phyloP scores from a whole-genome alignment of 805 yeast species.

The Candida gorgasii region DNA sequence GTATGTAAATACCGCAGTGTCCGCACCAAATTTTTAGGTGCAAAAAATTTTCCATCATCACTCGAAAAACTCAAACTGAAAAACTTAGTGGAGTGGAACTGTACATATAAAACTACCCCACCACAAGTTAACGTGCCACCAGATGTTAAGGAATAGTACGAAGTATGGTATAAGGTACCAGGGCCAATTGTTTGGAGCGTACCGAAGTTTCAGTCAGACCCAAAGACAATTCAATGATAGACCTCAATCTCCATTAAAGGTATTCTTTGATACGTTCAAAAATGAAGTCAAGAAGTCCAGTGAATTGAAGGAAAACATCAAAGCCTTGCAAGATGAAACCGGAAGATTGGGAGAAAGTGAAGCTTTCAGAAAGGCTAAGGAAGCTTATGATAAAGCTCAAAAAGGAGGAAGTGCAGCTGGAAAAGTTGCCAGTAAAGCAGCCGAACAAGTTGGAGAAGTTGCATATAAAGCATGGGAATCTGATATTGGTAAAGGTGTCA shows the following conservation, averaged over 20 bases:
- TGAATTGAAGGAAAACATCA: constrained; percentile 89
- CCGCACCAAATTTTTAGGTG: neutral
- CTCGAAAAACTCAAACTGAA: constrained; percentile 4
- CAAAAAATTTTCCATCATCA: constrained; percentile 5
- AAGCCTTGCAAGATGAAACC: constrained; percentile 93
- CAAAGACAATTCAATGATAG: constrained; percentile 7
- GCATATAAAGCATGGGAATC: constrained; percentile 96
- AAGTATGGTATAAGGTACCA: constrained; percentile 1
- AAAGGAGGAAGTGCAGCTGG: constrained; percentile 66
- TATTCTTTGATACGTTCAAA: constrained; percentile 88
- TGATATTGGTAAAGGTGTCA: constrained; percentile 84
- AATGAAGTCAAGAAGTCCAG: constrained; percentile 87
- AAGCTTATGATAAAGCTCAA: constrained; percentile 86
- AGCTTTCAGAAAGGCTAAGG: constrained; percentile 89
- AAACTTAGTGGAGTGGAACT: constrained; percentile 4
- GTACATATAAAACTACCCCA: constrained; percentile 4
- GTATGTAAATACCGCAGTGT: neutral
- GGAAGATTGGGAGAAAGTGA: constrained; percentile 93
- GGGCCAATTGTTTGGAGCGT: neutral
- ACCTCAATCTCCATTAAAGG: constrained; percentile 81
- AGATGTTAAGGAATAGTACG: constrained; percentile 5
- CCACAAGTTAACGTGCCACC: neutral
- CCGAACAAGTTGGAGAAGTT: constrained; percentile 88
- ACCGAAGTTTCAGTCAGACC: constrained; percentile 6
- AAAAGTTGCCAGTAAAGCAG: constrained; percentile 80